Evolutionary conservation across 2,329 filamentous ascomycete species (phyloP).

Genomic region (Gyromitra esculenta): DNA sequence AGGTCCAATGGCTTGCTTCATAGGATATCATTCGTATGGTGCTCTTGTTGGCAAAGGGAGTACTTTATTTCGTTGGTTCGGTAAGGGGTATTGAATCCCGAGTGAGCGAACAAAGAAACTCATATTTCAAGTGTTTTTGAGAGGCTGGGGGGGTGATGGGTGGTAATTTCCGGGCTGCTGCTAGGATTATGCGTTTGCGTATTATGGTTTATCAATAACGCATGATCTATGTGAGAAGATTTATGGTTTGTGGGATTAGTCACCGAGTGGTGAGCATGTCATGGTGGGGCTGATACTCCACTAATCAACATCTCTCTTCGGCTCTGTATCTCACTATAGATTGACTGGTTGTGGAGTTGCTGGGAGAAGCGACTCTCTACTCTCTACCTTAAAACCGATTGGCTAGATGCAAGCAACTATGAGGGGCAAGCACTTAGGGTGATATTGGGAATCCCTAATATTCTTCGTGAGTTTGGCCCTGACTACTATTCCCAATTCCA

Average conservation of each 20-base stretch:
- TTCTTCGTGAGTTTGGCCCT: background rate
- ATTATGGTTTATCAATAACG: background rate
- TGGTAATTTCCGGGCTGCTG: background rate
- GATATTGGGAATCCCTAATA: background rate
- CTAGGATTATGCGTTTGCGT: background rate
- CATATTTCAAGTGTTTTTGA: too few species aligned
- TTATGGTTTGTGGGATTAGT: background rate
- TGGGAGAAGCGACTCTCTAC: too few species aligned
- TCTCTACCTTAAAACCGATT: too few species aligned
- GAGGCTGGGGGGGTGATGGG: background rate
- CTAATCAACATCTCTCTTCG: too few species aligned
- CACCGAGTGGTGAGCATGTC: too few species aligned
- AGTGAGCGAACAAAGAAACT: background rate
- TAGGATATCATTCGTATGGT: background rate
- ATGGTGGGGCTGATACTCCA: too few species aligned
- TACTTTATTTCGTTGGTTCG: background rate
- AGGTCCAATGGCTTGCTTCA: background rate
- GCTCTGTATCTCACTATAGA: too few species aligned
- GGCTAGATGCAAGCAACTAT: too few species aligned
- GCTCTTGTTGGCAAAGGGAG: background rate
- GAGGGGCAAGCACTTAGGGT: background rate
- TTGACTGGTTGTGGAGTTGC: too few species aligned
- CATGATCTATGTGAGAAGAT: background rate
- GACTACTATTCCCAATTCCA: background rate
- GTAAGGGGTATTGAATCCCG: background rate